Conservation (phyloP, 768 basidiomycete genomes). For the Tephrocybe sp. region DNA sequence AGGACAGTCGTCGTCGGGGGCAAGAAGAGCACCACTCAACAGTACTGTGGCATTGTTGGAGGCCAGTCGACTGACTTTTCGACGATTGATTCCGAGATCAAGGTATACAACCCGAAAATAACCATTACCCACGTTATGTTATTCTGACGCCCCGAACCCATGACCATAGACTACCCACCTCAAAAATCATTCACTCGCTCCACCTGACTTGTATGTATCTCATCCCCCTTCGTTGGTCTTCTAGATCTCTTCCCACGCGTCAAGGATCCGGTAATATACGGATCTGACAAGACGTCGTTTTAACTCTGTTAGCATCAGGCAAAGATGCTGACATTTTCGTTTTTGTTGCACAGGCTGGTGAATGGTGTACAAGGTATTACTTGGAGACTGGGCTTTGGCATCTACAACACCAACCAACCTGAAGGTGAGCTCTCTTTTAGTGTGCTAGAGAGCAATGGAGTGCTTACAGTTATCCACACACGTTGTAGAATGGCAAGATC, state of each 20-base stretch:
- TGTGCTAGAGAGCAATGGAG: too few species aligned
- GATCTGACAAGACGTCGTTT: slow-evolving; percentile 12
- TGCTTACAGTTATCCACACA: too few species aligned
- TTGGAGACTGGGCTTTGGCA: slow-evolving; percentile 61
- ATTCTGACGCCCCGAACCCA: slow-evolving; percentile 1
- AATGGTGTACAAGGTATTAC: slow-evolving; percentile 62
- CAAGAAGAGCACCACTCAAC: slow-evolving; percentile 41
- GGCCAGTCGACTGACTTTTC: slow-evolving; percentile 59
- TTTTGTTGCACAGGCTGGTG: slow-evolving; percentile 35
- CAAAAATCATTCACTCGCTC: slow-evolving; percentile 53
- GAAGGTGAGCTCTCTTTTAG: slow-evolving; percentile 40
- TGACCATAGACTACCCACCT: slow-evolving; percentile 42
- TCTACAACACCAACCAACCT: slow-evolving; percentile 47
- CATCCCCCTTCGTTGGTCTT: slow-evolving; percentile 3
- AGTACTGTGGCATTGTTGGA: slow-evolving; percentile 64
- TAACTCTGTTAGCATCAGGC: slow-evolving; percentile 1
- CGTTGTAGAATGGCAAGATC: slow-evolving; percentile 64
- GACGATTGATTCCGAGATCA: slow-evolving; percentile 58
- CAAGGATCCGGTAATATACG: slow-evolving; percentile 14
- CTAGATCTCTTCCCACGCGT: slow-evolving; percentile 18
- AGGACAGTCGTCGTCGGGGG: slow-evolving; percentile 60
- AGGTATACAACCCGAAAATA: slow-evolving; percentile 28
- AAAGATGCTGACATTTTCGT: slow-evolving; percentile 4
- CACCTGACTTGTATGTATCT: slow-evolving; percentile 54
- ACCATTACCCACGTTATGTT: background rate